phyloP scores from a whole-genome alignment of 1,284 basidiomycete genomes.

The Coniferiporia sulphurascens region DNA sequence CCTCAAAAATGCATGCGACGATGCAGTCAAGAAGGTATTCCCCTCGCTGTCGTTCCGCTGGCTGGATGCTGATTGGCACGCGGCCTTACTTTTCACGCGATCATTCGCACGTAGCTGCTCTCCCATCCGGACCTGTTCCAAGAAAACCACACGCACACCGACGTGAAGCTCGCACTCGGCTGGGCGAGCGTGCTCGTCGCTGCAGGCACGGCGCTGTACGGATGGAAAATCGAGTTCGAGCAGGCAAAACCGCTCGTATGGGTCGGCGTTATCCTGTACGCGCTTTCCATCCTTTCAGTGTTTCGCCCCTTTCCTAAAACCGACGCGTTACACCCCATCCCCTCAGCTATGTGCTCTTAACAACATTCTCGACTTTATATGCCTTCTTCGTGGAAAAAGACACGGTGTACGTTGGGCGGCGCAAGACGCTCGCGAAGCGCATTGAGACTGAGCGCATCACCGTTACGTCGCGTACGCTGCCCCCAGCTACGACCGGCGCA shows the following conservation, averaged over 20 bases:
- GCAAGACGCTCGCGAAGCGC: constrained; percentile 79
- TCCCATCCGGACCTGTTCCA: constrained; percentile 78
- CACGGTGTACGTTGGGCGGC: constrained; percentile 76
- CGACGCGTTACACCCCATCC: neutral
- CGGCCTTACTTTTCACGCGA: constrained; percentile 20
- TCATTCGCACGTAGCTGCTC: constrained; percentile 52
- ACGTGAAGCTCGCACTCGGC: constrained; percentile 78
- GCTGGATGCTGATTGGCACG: constrained; percentile 24
- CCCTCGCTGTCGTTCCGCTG: too few relatives aligned
- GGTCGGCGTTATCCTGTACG: constrained; percentile 71
- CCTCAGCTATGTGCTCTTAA: constrained; percentile 70
- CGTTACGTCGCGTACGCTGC: constrained; percentile 58
- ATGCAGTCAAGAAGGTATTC: constrained; percentile 78
- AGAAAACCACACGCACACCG: constrained; percentile 80
- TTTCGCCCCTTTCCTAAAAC: neutral
- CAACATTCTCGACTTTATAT: constrained; percentile 67
- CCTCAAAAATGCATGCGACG: constrained; percentile 87
- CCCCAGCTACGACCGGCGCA: constrained; percentile 36
- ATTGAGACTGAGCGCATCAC: constrained; percentile 81
- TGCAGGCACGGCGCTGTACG: constrained; percentile 75
- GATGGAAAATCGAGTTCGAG: constrained; percentile 83
- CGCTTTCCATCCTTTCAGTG: constrained; percentile 20
- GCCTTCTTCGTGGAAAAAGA: constrained; percentile 78
- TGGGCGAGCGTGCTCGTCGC: constrained; percentile 82
- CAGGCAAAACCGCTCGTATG: constrained; percentile 76